Evolutionary conservation across 768 basidiomycete genomes (phyloP).

Genomic region (Lactifluus hygrophoroides): DNA sequence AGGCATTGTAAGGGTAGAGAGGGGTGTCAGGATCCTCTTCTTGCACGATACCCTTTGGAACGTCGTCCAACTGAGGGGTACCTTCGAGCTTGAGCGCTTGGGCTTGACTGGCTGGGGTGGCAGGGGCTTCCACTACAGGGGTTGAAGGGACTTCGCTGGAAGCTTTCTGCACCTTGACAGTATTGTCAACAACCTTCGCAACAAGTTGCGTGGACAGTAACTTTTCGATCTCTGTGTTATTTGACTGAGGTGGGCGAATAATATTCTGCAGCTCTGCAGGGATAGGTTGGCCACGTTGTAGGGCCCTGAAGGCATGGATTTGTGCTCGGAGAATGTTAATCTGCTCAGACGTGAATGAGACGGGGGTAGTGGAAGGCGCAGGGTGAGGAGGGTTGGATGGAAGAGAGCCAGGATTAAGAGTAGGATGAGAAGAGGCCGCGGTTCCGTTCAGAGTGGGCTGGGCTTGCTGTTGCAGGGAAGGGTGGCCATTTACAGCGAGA

Average conservation of each 20-base stretch:
- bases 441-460: constrained; percentile 29
- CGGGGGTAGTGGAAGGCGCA: constrained; percentile 55
- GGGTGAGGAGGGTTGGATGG: constrained; percentile 44
- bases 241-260: constrained; percentile 54
- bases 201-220: constrained; percentile 52
- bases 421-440: constrained; percentile 30
- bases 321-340: constrained; percentile 71
- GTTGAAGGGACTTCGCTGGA: constrained; percentile 25
- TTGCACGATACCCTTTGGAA: constrained; percentile 66
- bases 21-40: constrained; percentile 74
- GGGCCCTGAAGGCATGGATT: constrained; percentile 72
- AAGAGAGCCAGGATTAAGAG: constrained; percentile 41
- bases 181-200: constrained; percentile 61
- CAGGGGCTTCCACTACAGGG: constrained; percentile 9
- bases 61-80: constrained; percentile 40
- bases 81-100: constrained; percentile 51
- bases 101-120: constrained; percentile 21
- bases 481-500: constrained; percentile 44
- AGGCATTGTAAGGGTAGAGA: constrained; percentile 91
- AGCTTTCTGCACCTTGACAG: constrained; percentile 64
- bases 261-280: constrained; percentile 64
- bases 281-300: constrained; percentile 55
- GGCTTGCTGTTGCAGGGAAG: constrained; percentile 23
- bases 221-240: constrained; percentile 56
- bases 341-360: constrained; percentile 72